These are phyloP conservation scores for Colletotrichum chlorophyti DNA, from an alignment of 2,329 filamentous ascomycete genomes.

Conservation along the genomic window DNA sequence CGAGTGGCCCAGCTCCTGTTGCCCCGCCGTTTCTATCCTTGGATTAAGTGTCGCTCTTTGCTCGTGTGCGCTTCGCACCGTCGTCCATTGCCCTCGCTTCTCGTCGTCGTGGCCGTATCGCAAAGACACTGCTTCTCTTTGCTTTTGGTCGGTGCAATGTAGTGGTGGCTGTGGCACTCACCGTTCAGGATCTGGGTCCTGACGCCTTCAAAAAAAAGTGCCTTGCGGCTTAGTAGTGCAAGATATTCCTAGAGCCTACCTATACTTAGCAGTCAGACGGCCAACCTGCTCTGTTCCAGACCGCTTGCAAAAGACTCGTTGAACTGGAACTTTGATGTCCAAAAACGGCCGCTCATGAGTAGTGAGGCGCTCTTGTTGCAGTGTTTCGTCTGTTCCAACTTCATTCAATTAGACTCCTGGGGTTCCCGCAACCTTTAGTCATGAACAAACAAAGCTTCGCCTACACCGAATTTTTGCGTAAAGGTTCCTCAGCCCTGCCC, in stretches of 20 bases:
- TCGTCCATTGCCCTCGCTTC: conserved; percentile 1
- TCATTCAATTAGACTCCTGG: too few relatives aligned
- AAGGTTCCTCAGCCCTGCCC: background rate
- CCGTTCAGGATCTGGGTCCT: background rate
- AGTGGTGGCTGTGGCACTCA: conserved; percentile 18
- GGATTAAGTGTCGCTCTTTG: conserved; percentile 10
- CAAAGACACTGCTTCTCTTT: too few relatives aligned
- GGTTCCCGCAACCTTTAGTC: too few relatives aligned
- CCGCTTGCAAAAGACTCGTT: conserved; percentile 9
- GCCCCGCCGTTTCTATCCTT: conserved; percentile 26
- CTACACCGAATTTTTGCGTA: too few relatives aligned
- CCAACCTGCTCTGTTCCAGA: too few relatives aligned
- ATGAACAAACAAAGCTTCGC: too few relatives aligned
- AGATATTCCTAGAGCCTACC: conserved; percentile 4
- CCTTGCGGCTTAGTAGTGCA: background rate
- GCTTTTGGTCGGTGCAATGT: background rate
- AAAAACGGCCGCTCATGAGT: conserved; percentile 24
- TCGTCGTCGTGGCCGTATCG: background rate
- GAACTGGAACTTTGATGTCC: conserved; percentile 7
- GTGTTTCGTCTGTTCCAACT: conserved; percentile 21
- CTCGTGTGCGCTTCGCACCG: conserved; percentile 6
- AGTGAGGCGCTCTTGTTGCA: background rate
- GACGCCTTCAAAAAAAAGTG: background rate
- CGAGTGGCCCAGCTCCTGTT: background rate
- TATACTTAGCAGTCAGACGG: too few relatives aligned